Evolutionary conservation across 2,329 filamentous ascomycete species (phyloP).

Genomic region (Fusarium annulatum): DNA sequence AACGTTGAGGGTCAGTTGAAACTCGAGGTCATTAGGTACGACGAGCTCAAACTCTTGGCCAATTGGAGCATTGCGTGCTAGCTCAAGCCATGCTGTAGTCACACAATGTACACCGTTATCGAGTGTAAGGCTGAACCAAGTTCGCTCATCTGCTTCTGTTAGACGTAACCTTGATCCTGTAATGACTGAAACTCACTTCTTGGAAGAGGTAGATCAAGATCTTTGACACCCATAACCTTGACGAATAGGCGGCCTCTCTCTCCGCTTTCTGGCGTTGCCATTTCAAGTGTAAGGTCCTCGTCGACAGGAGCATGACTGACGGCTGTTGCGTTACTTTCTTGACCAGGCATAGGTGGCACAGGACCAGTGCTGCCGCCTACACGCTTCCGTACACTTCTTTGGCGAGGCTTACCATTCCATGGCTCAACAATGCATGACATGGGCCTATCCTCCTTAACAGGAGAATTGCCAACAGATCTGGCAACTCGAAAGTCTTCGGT

Average conservation of each 20-base stretch:
- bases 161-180: conserved; percentile 20
- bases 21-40: conserved; percentile 97
- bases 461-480: conserved; percentile 74
- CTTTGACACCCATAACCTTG: conserved; percentile 98
- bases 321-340: conserved; percentile 80
- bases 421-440: conserved; percentile 97
- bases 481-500: conserved; percentile 64
- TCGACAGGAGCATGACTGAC: conserved; percentile 75
- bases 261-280: conserved; percentile 76
- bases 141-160: conserved; percentile 76
- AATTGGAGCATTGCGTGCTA: conserved; percentile 91
- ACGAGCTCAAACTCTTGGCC: conserved; percentile 98
- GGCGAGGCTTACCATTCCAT: conserved; percentile 86
- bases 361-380: conserved; percentile 62
- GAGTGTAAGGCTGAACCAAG: conserved; percentile 95
- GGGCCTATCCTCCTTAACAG: conserved; percentile 80
- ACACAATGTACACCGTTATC: conserved; percentile 98
- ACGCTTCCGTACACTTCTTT: conserved; percentile 70
- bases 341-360: conserved; percentile 86
- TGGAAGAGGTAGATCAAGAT: conserved; percentile 90
- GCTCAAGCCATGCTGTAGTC: conserved; percentile 93
- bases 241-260: conserved; percentile 94
- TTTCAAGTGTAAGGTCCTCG: conserved; percentile 69
- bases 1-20: conserved; percentile 95
- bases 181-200: conserved; percentile 73